Evolutionary conservation across 208 protist genomes (phyloP).

Genomic region (Wallacemonas sp.): DNA sequence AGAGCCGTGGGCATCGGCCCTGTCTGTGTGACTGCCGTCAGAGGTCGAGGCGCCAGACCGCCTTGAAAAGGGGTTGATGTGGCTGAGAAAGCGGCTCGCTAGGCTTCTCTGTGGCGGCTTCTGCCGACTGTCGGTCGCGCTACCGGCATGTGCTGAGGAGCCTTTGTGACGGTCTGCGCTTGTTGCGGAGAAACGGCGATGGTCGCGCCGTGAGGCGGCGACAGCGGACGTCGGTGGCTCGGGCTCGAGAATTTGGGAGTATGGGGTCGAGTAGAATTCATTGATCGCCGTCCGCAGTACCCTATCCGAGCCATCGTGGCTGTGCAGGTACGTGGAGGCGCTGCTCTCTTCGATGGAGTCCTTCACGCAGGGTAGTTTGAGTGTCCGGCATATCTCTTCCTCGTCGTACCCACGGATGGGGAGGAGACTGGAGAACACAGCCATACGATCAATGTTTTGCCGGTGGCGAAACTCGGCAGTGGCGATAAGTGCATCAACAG

Average conservation of each 20-base stretch:
- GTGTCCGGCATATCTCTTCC: constrained; percentile 30
- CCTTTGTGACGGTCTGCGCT: too few relatives aligned
- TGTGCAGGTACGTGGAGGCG: background rate
- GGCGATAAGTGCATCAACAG: constrained; percentile 25
- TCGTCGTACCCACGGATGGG: constrained; percentile 53
- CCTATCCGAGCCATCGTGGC: background rate
- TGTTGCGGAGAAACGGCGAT: background rate
- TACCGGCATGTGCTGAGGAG: too few relatives aligned
- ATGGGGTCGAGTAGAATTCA: background rate
- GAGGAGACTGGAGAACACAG: constrained; percentile 56
- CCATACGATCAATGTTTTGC: constrained; percentile 51
- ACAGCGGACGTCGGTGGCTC: too few relatives aligned
- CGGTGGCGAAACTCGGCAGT: constrained; percentile 30
- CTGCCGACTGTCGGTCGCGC: too few relatives aligned
- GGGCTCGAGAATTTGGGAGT: background rate
- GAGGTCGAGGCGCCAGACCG: too few relatives aligned
- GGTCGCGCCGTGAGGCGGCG: background rate
- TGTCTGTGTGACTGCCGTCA: background rate
- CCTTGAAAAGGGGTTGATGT: constrained; percentile 1
- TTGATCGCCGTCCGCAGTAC: background rate
- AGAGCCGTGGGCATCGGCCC: background rate
- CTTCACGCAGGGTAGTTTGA: constrained; percentile 30
- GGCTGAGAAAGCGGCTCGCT: background rate
- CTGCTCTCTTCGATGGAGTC: background rate
- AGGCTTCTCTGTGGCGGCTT: background rate